A percentile compares a stretch with the other conserved stretches of the same genome.
These are phyloP conservation scores for Hypoxylon fragiforme DNA, from an alignment of 495 filamentous ascomycete genomes.

Conservation along the genomic window DNA sequence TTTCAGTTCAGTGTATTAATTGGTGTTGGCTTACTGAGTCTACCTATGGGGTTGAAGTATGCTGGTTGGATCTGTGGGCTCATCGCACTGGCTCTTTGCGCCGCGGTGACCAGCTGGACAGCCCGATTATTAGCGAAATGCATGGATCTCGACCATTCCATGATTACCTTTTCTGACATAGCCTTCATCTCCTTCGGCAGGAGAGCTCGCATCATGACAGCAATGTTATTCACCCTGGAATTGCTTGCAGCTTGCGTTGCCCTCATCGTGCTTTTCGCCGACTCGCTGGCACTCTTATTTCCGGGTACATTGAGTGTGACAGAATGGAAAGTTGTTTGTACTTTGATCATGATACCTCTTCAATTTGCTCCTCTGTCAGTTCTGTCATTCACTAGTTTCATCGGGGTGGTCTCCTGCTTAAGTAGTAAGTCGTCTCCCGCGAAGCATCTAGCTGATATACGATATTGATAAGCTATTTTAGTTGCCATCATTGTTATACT, in stretches of 20 bases:
- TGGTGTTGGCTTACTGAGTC: constrained; percentile 83
- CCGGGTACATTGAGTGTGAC: constrained; percentile 66
- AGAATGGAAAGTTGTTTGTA: constrained; percentile 87
- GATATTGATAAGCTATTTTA: constrained; percentile 40
- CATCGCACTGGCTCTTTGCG: constrained; percentile 70
- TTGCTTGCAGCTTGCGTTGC: constrained; percentile 88
- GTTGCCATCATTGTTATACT: constrained; percentile 79
- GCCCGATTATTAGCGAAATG: constrained; percentile 86
- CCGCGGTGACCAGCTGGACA: constrained; percentile 79
- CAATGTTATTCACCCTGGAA: constrained; percentile 85
- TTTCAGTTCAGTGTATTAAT: constrained; percentile 65
- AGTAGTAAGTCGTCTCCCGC: constrained; percentile 63
- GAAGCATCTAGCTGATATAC: neutral
- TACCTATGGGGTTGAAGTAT: constrained; percentile 88
- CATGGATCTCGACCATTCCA: constrained; percentile 73
- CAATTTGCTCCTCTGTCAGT: constrained; percentile 83
- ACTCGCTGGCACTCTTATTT: constrained; percentile 79
- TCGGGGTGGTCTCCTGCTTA: constrained; percentile 86
- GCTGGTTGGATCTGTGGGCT: constrained; percentile 89
- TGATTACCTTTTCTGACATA: constrained; percentile 90
- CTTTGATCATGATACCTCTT: constrained; percentile 77
- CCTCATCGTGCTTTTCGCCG: constrained; percentile 89
- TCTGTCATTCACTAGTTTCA: constrained; percentile 84
- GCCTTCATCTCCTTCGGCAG: constrained; percentile 92
- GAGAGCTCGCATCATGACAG: constrained; percentile 75